Evolutionary conservation across 2,329 filamentous ascomycete genomes (phyloP).

Genomic region (Penicillium frequentans): DNA sequence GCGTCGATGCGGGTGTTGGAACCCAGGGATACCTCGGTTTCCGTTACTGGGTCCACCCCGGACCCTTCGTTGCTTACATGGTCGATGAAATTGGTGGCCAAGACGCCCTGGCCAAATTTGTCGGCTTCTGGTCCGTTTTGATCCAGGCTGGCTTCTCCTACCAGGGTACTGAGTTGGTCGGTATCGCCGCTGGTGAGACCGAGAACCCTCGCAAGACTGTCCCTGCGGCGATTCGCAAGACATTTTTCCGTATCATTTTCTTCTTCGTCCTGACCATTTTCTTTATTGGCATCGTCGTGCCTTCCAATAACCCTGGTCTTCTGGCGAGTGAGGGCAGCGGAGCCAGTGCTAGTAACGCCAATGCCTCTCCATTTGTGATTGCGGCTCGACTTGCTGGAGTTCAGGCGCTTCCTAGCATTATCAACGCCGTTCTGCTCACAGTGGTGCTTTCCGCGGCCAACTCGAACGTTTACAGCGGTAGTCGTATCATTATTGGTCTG

Average conservation of each 20-base stretch:
- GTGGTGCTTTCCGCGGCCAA: conserved; percentile 44
- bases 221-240: conserved; percentile 69
- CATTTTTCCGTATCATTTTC: conserved; percentile 71
- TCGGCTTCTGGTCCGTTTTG: conserved; percentile 59
- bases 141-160: conserved; percentile 43
- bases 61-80: conserved; percentile 65
- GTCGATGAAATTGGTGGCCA: conserved; percentile 47
- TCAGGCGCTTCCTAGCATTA: conserved; percentile 35
- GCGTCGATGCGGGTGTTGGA: conserved; percentile 70
- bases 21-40: conserved; percentile 72
- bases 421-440: conserved; percentile 43
- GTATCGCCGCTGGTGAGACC: conserved; percentile 73
- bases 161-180: conserved; percentile 69
- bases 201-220: conserved; percentile 70
- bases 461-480: conserved; percentile 49
- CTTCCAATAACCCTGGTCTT: conserved; percentile 59
- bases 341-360: conserved; percentile 22
- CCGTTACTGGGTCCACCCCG: conserved; percentile 67
- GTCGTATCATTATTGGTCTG: conserved; percentile 68
- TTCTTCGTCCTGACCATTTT: conserved; percentile 52
- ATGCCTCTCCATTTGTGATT: conserved; percentile 43
- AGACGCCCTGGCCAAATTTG: conserved; percentile 60
- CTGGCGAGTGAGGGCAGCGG: conserved; percentile 34
- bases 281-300: conserved; percentile 71
- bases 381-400: conserved; percentile 38